Conservation (phyloP, 2,329 filamentous ascomycete genomes). For the Pseudogymnoascus sp. region DNA sequence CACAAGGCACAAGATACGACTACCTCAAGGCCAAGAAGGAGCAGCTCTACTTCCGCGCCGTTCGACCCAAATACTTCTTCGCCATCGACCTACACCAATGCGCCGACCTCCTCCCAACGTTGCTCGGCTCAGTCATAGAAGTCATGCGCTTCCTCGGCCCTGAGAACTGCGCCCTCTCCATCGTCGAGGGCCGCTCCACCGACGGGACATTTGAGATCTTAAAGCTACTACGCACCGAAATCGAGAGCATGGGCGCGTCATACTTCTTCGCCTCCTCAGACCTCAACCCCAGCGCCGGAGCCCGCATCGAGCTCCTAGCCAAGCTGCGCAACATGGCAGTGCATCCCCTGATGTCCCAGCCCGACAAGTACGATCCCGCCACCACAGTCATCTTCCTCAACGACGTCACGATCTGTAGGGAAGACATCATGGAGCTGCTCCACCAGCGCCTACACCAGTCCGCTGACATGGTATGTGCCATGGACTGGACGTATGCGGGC, state of each 20-base stretch:
- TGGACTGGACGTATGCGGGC: conserved; percentile 48
- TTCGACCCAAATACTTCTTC: conserved; percentile 35
- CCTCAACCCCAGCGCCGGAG: conserved; percentile 34
- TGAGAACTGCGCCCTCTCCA: conserved; percentile 41
- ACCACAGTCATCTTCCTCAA: conserved; percentile 44
- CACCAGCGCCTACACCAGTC: conserved; percentile 38
- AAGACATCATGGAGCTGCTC: conserved; percentile 50
- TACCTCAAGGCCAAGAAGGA: background rate
- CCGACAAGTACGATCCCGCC: conserved; percentile 22
- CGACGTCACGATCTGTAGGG: conserved; percentile 42
- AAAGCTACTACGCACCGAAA: conserved; percentile 29
- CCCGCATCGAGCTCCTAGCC: conserved; percentile 40
- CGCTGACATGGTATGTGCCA: conserved; percentile 49
- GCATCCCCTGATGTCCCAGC: conserved; percentile 31
- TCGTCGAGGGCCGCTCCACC: conserved; percentile 47
- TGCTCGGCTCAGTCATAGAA: conserved; percentile 44
- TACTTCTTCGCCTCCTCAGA: conserved; percentile 37
- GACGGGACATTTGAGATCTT: conserved; percentile 47
- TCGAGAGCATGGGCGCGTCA: conserved; percentile 31
- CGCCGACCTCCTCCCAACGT: conserved; percentile 36
- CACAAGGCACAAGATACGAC: background rate
- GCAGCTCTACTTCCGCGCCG: background rate
- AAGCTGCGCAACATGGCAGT: conserved; percentile 44
- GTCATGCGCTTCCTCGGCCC: conserved; percentile 38
- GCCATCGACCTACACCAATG: conserved; percentile 42